Evolutionary conservation across 163 green algal genomes (phyloP).

Genomic region (Scenedesmus sp.): DNA sequence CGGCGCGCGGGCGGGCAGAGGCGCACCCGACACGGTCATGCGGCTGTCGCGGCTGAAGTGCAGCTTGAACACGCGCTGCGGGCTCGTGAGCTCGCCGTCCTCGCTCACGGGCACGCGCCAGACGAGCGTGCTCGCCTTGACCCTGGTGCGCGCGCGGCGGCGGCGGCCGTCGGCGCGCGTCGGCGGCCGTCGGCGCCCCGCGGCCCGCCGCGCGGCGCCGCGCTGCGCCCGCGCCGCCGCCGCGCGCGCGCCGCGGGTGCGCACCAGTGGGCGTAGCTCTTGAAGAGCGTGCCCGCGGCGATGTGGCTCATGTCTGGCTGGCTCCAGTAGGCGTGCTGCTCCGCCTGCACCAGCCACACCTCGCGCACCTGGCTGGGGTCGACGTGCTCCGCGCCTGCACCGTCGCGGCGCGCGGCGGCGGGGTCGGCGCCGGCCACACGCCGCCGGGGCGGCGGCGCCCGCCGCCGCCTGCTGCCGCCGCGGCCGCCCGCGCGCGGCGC

Average conservation of each 20-base stretch:
- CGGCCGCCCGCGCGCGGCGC: background rate
- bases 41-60: slow-evolving; percentile 48
- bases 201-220: too few species aligned
- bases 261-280: slow-evolving; percentile 58
- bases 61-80: slow-evolving; percentile 54
- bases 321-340: slow-evolving; percentile 44
- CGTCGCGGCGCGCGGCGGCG: background rate
- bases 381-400: slow-evolving; percentile 25
- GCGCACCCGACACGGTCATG: slow-evolving; percentile 55
- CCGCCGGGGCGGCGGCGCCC: background rate
- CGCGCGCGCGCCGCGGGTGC: too few species aligned
- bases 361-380: slow-evolving; percentile 30
- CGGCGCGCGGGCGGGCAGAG: background rate
- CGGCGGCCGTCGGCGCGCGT: too few species aligned
- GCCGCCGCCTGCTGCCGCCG: background rate
- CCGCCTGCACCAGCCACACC: slow-evolving; percentile 59
- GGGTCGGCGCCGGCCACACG: too few species aligned
- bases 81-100: slow-evolving; percentile 22
- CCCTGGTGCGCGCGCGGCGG: slow-evolving; percentile 14
- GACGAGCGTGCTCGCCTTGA: slow-evolving; percentile 40
- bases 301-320: slow-evolving; percentile 44
- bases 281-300: slow-evolving; percentile 51
- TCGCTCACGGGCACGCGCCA: slow-evolving; percentile 59
- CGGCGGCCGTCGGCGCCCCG: too few species aligned
- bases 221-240: too few species aligned